Base-by-base conservation (phyloP, 1,284 basidiomycete species). In the Leccinum pachyderme region DNA sequence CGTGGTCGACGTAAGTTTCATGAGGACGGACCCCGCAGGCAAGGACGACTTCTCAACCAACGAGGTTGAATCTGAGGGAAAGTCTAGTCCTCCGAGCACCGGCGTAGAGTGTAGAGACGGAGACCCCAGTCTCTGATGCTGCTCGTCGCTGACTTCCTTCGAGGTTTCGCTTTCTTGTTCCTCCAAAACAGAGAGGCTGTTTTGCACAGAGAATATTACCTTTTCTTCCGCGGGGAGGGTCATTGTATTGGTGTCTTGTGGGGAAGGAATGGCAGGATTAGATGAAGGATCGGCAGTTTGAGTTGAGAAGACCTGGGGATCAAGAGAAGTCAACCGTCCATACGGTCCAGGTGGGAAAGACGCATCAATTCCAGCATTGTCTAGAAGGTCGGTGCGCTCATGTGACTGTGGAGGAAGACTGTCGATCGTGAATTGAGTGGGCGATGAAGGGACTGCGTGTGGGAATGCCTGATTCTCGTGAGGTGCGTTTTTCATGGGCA, bases 351-450 rank as follows among this genome's bases (percentile, higher is more conserved):
- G 24, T 35, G 53, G 32, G 13, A 43, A 49, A 39, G 43, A 44
- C 2, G 15, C 15, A 35, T 64, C 44, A 29, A 45, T 43, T 31
- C 54, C 49, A 56, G 22, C 12, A 25, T 44, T 49, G 1, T 50
- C 48, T 24, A 13, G 44, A 56, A 48, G 43, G 25, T 45, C 32
- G 39, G 24, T 37, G 48, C 41, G 49, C 29, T 51, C 55, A 35
- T 56, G 52, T 52, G 76, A 74, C 54, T 60, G 62, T 9, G 73
- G 67, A 18, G 78, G 67, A 49, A 78, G 65, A 52, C 76, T 74
- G 56, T 79, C 75, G n/a, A 31, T 73, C 41, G 51, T 35, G 47
- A 43, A 29, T 35, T 51, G 58, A n/a, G 33, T 37, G 13, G 56
- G 53, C 4, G 44, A 72, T 43, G 49, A 52, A 50, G 49, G 46